These are phyloP conservation scores for Fusarium citri DNA, from an alignment of 2,329 filamentous ascomycete genomes.

Conservation along the genomic window DNA sequence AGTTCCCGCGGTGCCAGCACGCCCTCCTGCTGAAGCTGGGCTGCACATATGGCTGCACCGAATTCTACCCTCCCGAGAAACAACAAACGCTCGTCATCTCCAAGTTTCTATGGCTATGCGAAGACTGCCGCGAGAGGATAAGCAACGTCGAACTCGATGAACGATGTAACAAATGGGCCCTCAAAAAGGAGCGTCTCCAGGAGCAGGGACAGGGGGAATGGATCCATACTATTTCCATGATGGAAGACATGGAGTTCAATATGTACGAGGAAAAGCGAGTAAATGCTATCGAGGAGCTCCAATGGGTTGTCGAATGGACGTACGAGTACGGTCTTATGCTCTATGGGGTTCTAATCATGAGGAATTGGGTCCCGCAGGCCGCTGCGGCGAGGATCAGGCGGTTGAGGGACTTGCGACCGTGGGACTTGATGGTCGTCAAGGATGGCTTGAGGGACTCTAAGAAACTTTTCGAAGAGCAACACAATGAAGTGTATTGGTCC, in stretches of 20 bases:
- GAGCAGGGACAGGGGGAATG: background rate
- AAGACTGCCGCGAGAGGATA: constrained; percentile 39
- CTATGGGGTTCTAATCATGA: constrained; percentile 31
- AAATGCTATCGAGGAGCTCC: constrained; percentile 42
- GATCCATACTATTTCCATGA: background rate
- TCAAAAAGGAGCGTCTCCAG: background rate
- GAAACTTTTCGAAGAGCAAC: constrained; percentile 30
- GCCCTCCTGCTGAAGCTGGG: constrained; percentile 44
- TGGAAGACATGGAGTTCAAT: constrained; percentile 12
- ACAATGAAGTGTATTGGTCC: constrained; percentile 20
- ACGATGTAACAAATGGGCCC: constrained; percentile 20
- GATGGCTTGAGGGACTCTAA: constrained; percentile 32
- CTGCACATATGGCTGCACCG: constrained; percentile 44
- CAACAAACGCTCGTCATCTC: constrained; percentile 40
- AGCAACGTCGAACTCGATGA: constrained; percentile 14
- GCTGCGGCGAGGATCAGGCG: constrained; percentile 24
- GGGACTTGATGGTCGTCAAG: constrained; percentile 41
- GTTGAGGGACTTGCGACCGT: constrained; percentile 29
- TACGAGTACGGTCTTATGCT: constrained; percentile 42
- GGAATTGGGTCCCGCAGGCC: background rate
- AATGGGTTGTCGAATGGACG: constrained; percentile 46
- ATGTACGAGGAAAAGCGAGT: constrained; percentile 1
- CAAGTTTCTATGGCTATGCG: constrained; percentile 47
- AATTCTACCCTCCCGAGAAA: constrained; percentile 34
- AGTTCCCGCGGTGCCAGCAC: constrained; percentile 45